Conservation (phyloP, 2,329 filamentous ascomycete species). For the Dothideomycetidae sp. region DNA sequence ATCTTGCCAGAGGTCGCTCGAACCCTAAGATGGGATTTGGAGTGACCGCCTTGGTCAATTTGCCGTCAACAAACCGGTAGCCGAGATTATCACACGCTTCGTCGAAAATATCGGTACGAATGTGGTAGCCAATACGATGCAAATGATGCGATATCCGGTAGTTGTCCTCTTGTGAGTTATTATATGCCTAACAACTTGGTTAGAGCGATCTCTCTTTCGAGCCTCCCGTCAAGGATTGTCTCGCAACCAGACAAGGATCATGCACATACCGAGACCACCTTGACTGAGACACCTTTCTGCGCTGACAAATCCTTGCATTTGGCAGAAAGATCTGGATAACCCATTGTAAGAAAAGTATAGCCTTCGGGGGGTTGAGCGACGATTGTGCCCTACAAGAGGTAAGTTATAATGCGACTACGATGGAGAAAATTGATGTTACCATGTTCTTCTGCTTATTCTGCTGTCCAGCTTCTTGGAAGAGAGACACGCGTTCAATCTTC, state of each 20-base stretch:
- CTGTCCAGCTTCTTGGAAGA: slow-evolving; percentile 1
- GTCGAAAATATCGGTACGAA: slow-evolving; percentile 44
- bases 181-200: no score
- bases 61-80: slow-evolving; percentile 20
- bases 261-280: slow-evolving; percentile 45
- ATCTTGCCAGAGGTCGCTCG: slow-evolving; percentile 8
- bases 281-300: slow-evolving; percentile 38
- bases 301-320: slow-evolving; percentile 47
- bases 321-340: slow-evolving; percentile 44
- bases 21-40: slow-evolving; percentile 10
- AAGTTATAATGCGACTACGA: not conserved
- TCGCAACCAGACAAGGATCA: not conserved
- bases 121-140: slow-evolving; percentile 48
- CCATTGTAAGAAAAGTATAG: slow-evolving; percentile 48
- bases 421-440: not conserved
- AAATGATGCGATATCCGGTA: slow-evolving; percentile 42
- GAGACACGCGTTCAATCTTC: not conserved
- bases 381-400: not conserved
- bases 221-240: no score
- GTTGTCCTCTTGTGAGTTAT: slow-evolving; percentile 13
- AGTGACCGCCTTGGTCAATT: slow-evolving; percentile 19
- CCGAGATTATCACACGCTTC: slow-evolving; percentile 40
- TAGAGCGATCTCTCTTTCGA: no score
- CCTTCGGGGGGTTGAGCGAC: slow-evolving; percentile 36
- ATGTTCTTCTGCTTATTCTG: not conserved